These are phyloP conservation scores for Stagonosporopsis cucurbitacearum DNA, from an alignment of 2,329 filamentous ascomycete genomes.

Conservation along the genomic window DNA sequence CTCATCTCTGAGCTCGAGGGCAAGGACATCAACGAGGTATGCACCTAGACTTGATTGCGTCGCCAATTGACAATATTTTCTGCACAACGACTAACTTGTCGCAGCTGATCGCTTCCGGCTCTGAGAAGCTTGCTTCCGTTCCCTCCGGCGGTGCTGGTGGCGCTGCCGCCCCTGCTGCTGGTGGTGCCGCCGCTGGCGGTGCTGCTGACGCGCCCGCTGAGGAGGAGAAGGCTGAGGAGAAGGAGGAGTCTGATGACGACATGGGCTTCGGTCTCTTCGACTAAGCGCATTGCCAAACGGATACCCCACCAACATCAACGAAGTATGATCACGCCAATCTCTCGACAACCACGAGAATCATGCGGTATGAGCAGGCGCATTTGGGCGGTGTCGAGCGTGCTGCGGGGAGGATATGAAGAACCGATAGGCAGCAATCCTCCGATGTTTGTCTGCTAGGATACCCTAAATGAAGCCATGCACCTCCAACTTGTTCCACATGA, in stretches of 20 bases:
- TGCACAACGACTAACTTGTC: constrained; percentile 32
- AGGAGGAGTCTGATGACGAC: constrained; percentile 76
- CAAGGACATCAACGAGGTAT: constrained; percentile 92
- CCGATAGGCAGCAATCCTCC: constrained; percentile 26
- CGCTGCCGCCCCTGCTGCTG: constrained; percentile 66
- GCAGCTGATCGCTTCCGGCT: constrained; percentile 89
- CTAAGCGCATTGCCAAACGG: constrained; percentile 50
- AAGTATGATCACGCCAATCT: constrained; percentile 39
- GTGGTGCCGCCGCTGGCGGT: constrained; percentile 70
- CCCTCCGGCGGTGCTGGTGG: constrained; percentile 86
- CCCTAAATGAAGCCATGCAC: constrained; percentile 49
- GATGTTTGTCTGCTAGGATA: constrained; percentile 35
- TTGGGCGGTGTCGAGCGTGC: constrained; percentile 48
- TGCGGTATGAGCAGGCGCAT: constrained; percentile 39
- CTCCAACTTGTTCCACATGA: constrained; percentile 17
- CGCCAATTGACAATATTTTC: constrained; percentile 44
- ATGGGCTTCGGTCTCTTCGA: constrained; percentile 80
- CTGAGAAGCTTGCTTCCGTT: constrained; percentile 94
- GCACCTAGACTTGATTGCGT: constrained; percentile 34
- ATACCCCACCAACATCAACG: constrained; percentile 27
- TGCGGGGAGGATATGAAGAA: constrained; percentile 33
- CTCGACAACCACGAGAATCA: constrained; percentile 41
- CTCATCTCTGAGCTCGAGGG: constrained; percentile 89
- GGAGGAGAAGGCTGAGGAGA: constrained; percentile 75
- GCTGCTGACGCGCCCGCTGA: constrained; percentile 56